Evolutionary conservation across 108 stramenopile species (phyloP).

Genomic region (Mayamaea pseudoterrestris): DNA sequence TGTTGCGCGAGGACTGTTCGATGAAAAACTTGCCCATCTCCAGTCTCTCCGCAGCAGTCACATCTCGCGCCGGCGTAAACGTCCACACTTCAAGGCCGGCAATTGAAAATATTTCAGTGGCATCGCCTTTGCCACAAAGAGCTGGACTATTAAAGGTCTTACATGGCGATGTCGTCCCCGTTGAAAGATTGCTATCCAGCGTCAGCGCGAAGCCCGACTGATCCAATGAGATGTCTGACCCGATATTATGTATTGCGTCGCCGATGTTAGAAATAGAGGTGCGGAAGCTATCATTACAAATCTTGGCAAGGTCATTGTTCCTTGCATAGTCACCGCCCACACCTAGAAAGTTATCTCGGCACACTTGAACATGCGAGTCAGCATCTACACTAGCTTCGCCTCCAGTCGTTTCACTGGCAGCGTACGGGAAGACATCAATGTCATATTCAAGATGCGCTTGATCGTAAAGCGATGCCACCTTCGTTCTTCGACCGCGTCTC

Average conservation of each 20-base stretch:
- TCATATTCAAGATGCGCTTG: constrained; percentile 64
- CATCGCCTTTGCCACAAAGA: constrained; percentile 19
- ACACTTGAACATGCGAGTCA: constrained; percentile 48
- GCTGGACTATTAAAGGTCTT: constrained; percentile 52
- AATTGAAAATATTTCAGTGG: constrained; percentile 49
- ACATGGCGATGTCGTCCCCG: constrained; percentile 62
- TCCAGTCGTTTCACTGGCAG: too few relatives aligned
- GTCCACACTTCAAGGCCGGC: constrained; percentile 72
- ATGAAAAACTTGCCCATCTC: constrained; percentile 67
- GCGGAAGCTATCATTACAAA: too few relatives aligned
- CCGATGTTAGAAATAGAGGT: too few relatives aligned
- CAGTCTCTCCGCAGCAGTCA: constrained; percentile 44
- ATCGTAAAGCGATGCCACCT: constrained; percentile 25
- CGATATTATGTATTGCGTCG: background rate
- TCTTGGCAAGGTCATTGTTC: constrained; percentile 10
- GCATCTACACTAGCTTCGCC: background rate
- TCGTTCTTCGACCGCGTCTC: constrained; percentile 36
- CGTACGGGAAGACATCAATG: constrained; percentile 59
- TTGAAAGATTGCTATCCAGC: constrained; percentile 41
- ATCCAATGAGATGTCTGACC: too few relatives aligned
- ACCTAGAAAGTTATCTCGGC: constrained; percentile 47
- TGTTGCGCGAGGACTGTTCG: constrained; percentile 14
- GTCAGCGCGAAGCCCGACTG: constrained; percentile 54
- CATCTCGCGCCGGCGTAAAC: constrained; percentile 47
- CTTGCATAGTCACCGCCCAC: constrained; percentile 41